These are phyloP conservation scores for Talaromyces pinophilus DNA, from an alignment of 2,329 filamentous ascomycete species.

Conservation along the genomic window DNA sequence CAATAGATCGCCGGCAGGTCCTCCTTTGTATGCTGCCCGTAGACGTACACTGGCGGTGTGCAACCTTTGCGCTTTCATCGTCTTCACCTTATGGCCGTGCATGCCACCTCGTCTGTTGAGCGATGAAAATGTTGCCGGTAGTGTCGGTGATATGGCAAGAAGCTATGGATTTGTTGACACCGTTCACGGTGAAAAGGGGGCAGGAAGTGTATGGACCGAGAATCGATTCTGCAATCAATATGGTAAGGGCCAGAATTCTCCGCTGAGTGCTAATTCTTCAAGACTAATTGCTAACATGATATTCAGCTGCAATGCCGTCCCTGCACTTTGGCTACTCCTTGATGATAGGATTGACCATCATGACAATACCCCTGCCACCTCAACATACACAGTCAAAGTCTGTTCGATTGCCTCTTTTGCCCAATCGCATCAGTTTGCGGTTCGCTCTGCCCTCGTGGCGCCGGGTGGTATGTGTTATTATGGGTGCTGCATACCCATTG, in stretches of 20 bases:
- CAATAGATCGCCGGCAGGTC: constrained; percentile 50
- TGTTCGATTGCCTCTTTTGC: constrained; percentile 36
- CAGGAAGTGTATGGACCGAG: constrained; percentile 70
- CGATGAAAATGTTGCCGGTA: constrained; percentile 56
- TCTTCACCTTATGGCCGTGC: constrained; percentile 62
- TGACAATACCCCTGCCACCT: constrained; percentile 63
- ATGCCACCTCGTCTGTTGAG: constrained; percentile 62
- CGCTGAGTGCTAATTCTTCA: background rate
- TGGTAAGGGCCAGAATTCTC: constrained; percentile 47
- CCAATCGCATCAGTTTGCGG: constrained; percentile 27
- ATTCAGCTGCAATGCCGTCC: constrained; percentile 69
- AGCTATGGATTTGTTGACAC: constrained; percentile 62
- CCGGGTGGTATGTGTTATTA: constrained; percentile 51
- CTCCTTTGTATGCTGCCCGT: constrained; percentile 57
- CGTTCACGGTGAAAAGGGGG: constrained; percentile 58
- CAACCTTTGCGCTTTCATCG: constrained; percentile 60
- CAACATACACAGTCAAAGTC: constrained; percentile 50
- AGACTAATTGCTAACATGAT: background rate
- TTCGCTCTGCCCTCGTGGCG: constrained; percentile 52
- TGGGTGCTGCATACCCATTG: constrained; percentile 65
- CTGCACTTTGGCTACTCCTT: constrained; percentile 76
- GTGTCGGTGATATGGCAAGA: constrained; percentile 59
- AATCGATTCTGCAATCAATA: constrained; percentile 77
- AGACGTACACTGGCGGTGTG: constrained; percentile 60
- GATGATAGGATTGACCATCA: constrained; percentile 69